These are phyloP conservation scores for Plectosphaerella sp. DNA, from an alignment of 2,329 filamentous ascomycete species.

Conservation along the genomic window DNA sequence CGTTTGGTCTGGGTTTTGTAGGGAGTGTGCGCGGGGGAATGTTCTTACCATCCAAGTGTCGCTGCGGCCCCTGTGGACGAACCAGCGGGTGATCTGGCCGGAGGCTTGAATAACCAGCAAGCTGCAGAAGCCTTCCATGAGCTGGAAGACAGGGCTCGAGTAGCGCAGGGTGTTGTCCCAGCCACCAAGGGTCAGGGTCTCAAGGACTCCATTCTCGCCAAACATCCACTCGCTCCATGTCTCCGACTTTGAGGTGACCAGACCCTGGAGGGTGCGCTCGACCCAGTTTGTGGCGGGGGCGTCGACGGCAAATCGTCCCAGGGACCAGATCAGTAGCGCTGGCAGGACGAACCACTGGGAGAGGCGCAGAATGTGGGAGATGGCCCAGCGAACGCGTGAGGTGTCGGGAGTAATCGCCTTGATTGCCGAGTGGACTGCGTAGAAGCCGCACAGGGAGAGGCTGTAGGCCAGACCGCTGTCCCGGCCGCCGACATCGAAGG, in stretches of 20 bases:
- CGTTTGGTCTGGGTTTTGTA: not conserved
- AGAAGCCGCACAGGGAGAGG: conserved; percentile 82
- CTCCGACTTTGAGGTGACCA: conserved; percentile 57
- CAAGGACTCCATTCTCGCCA: conserved; percentile 76
- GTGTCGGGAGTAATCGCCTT: conserved; percentile 75
- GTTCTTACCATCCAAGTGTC: conserved; percentile 88
- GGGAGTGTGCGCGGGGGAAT: conserved; percentile 12
- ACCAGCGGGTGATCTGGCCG: conserved; percentile 89
- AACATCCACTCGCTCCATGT: conserved; percentile 81
- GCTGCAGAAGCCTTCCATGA: conserved; percentile 95
- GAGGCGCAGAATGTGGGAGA: conserved; percentile 65
- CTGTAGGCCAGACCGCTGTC: conserved; percentile 94
- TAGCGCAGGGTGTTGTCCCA: conserved; percentile 90
- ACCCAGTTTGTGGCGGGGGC: conserved; percentile 76
- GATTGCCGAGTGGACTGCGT: conserved; percentile 79
- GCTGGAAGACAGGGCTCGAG: conserved; percentile 90
- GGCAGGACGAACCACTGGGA: conserved; percentile 87
- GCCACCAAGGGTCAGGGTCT: conserved; percentile 72
- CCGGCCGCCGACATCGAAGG: conserved; percentile 95
- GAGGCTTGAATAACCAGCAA: conserved; percentile 91
- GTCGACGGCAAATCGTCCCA: conserved; percentile 94
- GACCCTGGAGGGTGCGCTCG: conserved; percentile 68
- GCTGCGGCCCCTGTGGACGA: conserved; percentile 88
- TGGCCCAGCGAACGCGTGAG: conserved; percentile 68
- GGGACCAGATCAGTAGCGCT: conserved; percentile 83